Percentiles rank a stretch among this genome's conserved stretches.
phyloP scores from a whole-genome alignment of 2,329 filamentous ascomycete species.

The Periglandula ipomoeae region DNA sequence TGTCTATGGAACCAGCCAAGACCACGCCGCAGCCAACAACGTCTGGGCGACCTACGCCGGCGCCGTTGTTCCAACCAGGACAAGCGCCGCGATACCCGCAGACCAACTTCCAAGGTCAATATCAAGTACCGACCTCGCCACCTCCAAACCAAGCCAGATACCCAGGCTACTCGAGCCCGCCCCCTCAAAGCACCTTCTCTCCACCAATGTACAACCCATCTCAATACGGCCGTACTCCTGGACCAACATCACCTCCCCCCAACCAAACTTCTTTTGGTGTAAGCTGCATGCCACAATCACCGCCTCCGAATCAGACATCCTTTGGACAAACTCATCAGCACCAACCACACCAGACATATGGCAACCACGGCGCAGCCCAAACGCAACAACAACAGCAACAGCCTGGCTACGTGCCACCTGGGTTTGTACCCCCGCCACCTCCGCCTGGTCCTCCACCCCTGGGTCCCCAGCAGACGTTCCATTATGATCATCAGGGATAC shows the following conservation, averaged over 20 bases:
- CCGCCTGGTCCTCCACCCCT: conserved; percentile 54
- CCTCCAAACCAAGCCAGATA: conserved; percentile 39
- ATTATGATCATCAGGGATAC: conserved; percentile 34
- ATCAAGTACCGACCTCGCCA: conserved; percentile 48
- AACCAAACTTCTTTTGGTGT: conserved; percentile 45
- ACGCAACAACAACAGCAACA: conserved; percentile 18
- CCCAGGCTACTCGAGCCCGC: conserved; percentile 30
- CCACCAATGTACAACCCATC: conserved; percentile 49
- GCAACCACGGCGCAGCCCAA: conserved; percentile 28
- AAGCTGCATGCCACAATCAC: conserved; percentile 36
- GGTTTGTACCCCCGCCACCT: conserved; percentile 54
- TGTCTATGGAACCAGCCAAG: conserved; percentile 67
- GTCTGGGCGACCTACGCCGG: conserved; percentile 21
- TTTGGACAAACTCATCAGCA: conserved; percentile 33
- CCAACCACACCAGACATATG: conserved; percentile 32
- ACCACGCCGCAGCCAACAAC: conserved; percentile 22
- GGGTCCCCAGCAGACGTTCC: conserved; percentile 53
- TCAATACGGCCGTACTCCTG: conserved; percentile 47
- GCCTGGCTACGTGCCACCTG: conserved; percentile 39
- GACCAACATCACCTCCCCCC: conserved; percentile 53
- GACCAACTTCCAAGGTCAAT: conserved; percentile 46
- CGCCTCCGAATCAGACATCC: conserved; percentile 48
- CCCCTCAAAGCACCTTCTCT: conserved; percentile 34
- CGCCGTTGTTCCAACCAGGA: conserved; percentile 41
- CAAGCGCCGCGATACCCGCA: conserved; percentile 41